phyloP scores from a whole-genome alignment of 805 yeast genomes.

The Pichia manshurica region DNA sequence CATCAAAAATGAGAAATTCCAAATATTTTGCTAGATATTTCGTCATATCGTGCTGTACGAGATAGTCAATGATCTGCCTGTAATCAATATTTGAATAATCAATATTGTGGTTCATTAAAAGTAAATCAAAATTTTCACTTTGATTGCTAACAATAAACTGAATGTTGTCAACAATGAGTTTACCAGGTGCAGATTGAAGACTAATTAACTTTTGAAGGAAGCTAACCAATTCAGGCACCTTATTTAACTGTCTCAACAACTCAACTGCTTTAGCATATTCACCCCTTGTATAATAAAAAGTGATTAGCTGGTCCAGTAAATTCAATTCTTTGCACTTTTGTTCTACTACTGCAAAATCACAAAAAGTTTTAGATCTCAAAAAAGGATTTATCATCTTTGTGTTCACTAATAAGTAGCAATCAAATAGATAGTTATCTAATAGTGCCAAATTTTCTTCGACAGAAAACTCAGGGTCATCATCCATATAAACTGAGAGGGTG shows the following conservation, averaged over 20 bases:
- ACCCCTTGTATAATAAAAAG: slow-evolving; percentile 62
- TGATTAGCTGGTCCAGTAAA: slow-evolving; percentile 64
- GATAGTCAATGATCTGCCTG: slow-evolving; percentile 43
- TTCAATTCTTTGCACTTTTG: slow-evolving; percentile 41
- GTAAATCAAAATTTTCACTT: slow-evolving; percentile 33
- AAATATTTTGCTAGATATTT: slow-evolving; percentile 41
- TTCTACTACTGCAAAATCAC: slow-evolving; percentile 62
- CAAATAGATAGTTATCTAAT: slow-evolving; percentile 75
- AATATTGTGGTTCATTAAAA: slow-evolving; percentile 63
- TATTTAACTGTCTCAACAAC: slow-evolving; percentile 39
- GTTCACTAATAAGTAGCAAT: slow-evolving; percentile 62
- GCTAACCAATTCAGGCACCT: slow-evolving; percentile 1
- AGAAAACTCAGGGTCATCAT: slow-evolving; percentile 10
- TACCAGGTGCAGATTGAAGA: slow-evolving; percentile 36
- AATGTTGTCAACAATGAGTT: slow-evolving; percentile 52
- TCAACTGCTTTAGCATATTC: slow-evolving; percentile 63
- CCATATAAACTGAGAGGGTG: slow-evolving; percentile 35
- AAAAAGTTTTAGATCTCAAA: slow-evolving; percentile 66
- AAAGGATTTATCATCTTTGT: slow-evolving; percentile 79
- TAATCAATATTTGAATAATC: slow-evolving; percentile 34
- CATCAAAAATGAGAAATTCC: slow-evolving; percentile 42
- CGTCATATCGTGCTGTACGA: slow-evolving; percentile 27
- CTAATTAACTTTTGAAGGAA: slow-evolving; percentile 50
- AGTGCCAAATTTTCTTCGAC: slow-evolving; percentile 33
- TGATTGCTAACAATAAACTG: slow-evolving; percentile 42